Base-by-base conservation (phyloP, 305 asterid species). In the Fraxinus platypoda region DNA sequence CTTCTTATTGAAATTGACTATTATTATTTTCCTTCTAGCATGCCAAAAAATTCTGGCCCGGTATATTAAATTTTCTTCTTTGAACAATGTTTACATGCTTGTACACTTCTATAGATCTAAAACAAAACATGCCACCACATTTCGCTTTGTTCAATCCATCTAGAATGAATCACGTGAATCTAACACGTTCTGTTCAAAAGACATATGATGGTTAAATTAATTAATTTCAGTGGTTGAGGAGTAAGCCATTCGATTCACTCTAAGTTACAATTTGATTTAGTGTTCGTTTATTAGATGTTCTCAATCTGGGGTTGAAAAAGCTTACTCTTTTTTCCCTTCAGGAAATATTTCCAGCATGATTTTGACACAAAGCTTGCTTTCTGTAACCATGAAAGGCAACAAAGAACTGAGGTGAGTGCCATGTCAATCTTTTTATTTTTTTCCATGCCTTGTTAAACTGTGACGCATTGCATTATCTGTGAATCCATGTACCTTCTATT, bases 291-390 rank as follows among this genome's bases (percentile, higher is more conserved):
- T 31, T 31, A 71, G 76, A 31, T 33, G 28, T 71, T 31, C 46
- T 71, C 9, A 5, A 71, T 13, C 76, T 71, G 35, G 46, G 41
- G 13, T 17, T 71, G 76, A 33, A 71, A 30, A 15, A 17, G 26
- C 76, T 6, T 23, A 25, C 66, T 2, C 3, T 17, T 31, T 81
- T 62, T 77, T 64, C n/a, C 83, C 70, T 86, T 87, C 95, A 95
- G 99, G 88, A 93, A 91, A 88, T 90, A 85, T 88, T 89, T 90
- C 85, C 98, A 93, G 89, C 97, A 90, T 87, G 97, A 94, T 89
- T 94, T 95, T 90, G 99, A 95, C 84, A 83, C 97, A 38, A 93
- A 97, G 8, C 95, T 95, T 80, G 98, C 99, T 85, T 94, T 88
- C 80, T 87, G 93, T 84, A 94, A 95, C 89, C 88, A 95, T 82